Evolutionary conservation across 2,329 filamentous ascomycete species (phyloP).

Genomic region (Xylariaceae sp.): DNA sequence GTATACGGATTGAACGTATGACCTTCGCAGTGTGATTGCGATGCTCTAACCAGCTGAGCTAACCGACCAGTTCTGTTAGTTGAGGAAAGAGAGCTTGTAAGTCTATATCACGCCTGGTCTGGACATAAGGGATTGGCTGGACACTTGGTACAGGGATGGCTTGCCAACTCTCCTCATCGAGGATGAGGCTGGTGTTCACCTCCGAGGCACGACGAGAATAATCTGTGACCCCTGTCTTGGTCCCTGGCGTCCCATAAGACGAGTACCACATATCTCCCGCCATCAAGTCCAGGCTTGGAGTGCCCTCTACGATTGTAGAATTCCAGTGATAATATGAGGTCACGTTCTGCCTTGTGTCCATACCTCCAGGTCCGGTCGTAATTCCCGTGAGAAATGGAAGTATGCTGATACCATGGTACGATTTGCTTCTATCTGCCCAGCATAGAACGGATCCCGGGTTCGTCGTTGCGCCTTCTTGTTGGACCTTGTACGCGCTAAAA

Average conservation of each 20-base stretch:
- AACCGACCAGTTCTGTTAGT: no score
- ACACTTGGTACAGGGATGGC: slow-evolving; percentile 22
- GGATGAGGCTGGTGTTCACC: slow-evolving; percentile 22
- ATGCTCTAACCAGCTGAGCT: no score
- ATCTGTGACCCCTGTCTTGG: slow-evolving; percentile 11
- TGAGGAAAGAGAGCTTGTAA: no score
- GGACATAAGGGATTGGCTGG: slow-evolving; percentile 18
- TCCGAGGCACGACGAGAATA: slow-evolving; percentile 27
- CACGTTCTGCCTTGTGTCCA: slow-evolving; percentile 30
- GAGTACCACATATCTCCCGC: slow-evolving; percentile 31
- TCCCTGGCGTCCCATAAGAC: slow-evolving; percentile 19
- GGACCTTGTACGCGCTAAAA: slow-evolving; percentile 31
- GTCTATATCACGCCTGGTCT: slow-evolving; percentile 20
- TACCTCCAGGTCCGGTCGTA: slow-evolving; percentile 17
- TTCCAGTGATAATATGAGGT: slow-evolving; percentile 34
- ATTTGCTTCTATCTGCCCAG: slow-evolving; percentile 29
- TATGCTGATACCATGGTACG: slow-evolving; percentile 22
- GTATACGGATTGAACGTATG: no score
- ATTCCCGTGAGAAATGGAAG: slow-evolving; percentile 24
- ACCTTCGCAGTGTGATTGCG: no score
- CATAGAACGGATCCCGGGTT: slow-evolving; percentile 32
- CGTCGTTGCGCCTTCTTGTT: slow-evolving; percentile 23
- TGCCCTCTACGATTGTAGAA: slow-evolving; percentile 31
- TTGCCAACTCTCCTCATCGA: slow-evolving; percentile 21
- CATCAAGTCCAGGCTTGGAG: slow-evolving; percentile 26